These are phyloP conservation scores for Alternaria hordeiaustralica DNA, from an alignment of 2,329 filamentous ascomycete species.

Conservation along the genomic window DNA sequence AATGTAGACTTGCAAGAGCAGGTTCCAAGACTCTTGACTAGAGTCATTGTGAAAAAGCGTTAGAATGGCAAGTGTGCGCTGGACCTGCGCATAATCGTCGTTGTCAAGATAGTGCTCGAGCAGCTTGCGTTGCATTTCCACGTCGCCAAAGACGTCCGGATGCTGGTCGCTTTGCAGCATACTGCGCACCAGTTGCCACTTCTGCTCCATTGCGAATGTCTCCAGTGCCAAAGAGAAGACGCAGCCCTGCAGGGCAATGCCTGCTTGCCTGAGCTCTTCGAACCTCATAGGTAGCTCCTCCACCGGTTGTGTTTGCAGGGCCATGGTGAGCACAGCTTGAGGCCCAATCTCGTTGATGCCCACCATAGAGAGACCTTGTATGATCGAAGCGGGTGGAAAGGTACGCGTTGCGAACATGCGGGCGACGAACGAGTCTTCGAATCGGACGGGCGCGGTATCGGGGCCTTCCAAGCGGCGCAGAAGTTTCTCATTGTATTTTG, in stretches of 20 bases:
- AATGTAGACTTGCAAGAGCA: slow-evolving; percentile 53
- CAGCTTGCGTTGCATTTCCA: slow-evolving; percentile 60
- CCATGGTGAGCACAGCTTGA: slow-evolving; percentile 78
- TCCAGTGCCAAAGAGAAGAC: slow-evolving; percentile 71
- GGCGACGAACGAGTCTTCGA: slow-evolving; percentile 73
- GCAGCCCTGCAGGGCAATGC: slow-evolving; percentile 67
- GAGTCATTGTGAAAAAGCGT: slow-evolving; percentile 51
- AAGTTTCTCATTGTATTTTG: slow-evolving; percentile 37
- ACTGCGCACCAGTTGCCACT: slow-evolving; percentile 60
- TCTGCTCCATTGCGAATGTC: slow-evolving; percentile 65
- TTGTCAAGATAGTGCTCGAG: slow-evolving; percentile 60
- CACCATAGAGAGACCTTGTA: slow-evolving; percentile 72
- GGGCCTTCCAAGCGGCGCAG: slow-evolving; percentile 49
- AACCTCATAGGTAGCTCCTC: slow-evolving; percentile 66
- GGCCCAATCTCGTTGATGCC: slow-evolving; percentile 77
- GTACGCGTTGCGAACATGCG: slow-evolving; percentile 80
- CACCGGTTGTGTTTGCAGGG: slow-evolving; percentile 65
- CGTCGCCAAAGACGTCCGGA: slow-evolving; percentile 67
- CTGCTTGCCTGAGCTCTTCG: slow-evolving; percentile 64
- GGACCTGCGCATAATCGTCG: slow-evolving; percentile 59
- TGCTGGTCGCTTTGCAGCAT: slow-evolving; percentile 68
- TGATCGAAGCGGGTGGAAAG: slow-evolving; percentile 73
- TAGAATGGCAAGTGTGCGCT: slow-evolving; percentile 63
- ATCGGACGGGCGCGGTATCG: slow-evolving; percentile 53
- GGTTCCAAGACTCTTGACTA: slow-evolving; percentile 54